Conservation (phyloP, 1,284 basidiomycete species). For the Heterobasidion irregulare region DNA sequence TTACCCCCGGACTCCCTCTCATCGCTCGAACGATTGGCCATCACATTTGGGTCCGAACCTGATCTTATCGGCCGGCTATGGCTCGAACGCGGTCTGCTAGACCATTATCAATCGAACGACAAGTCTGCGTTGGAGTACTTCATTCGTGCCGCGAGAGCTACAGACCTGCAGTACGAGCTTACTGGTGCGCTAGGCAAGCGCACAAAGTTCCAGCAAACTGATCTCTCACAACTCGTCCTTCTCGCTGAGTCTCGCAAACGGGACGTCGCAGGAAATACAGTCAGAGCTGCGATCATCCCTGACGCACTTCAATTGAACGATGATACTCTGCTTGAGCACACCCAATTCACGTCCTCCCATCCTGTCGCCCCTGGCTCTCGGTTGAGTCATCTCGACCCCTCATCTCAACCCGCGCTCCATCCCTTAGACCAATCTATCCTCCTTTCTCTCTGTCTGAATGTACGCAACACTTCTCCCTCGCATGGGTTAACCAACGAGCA, state of each 20-base stretch:
- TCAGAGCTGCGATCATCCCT: constrained; percentile 38
- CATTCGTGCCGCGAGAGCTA: constrained; percentile 69
- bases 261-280: constrained; percentile 21
- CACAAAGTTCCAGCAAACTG: constrained; percentile 85
- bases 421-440: constrained; percentile 90
- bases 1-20: constrained; percentile 41
- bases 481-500: constrained; percentile 86
- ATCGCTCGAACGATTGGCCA: constrained; percentile 40
- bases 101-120: constrained; percentile 72
- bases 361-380: constrained; percentile 32
- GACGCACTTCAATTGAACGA: constrained; percentile 85
- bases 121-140: constrained; percentile 76
- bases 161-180: constrained; percentile 83
- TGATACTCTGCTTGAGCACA: constrained; percentile 93
- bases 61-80: constrained; percentile 67
- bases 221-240: constrained; percentile 88
- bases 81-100: constrained; percentile 76
- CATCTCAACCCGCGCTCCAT: constrained; percentile 78
- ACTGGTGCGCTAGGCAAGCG: constrained; percentile 91
- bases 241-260: constrained; percentile 75
- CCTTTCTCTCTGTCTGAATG: constrained; percentile 82
- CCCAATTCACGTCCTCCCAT: constrained; percentile 74
- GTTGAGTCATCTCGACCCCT: constrained; percentile 70
- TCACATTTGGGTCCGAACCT: constrained; percentile 30
- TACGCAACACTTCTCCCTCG: constrained; percentile 79